Conservation (phyloP, 257 asterid genomes). For the Solanum piurae region DNA sequence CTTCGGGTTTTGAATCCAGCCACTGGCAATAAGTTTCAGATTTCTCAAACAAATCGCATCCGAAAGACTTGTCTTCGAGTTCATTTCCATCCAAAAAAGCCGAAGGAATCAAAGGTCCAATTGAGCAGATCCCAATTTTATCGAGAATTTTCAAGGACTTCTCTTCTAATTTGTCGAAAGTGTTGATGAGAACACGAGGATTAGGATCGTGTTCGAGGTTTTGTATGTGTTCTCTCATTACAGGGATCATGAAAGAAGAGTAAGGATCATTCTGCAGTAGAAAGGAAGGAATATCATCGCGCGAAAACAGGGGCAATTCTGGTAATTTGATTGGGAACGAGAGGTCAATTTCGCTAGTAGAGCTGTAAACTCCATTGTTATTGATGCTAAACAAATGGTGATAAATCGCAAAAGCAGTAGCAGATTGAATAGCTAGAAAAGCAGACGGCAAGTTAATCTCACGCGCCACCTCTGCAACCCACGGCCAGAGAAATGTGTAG, state of each 20-base stretch:
- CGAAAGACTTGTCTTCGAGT: slow-evolving; percentile 8
- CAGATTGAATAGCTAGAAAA: slow-evolving; percentile 61
- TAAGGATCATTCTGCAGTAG: slow-evolving; percentile 1
- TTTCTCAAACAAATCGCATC: slow-evolving; percentile 29
- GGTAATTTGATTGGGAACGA: slow-evolving; percentile 26
- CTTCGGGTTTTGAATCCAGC: slow-evolving; percentile 18
- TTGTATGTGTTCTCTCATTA: slow-evolving; percentile 37
- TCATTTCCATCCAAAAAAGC: slow-evolving; percentile 19
- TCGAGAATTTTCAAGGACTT: slow-evolving; percentile 7
- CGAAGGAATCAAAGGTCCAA: slow-evolving; percentile 53
- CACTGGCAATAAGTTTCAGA: slow-evolving; percentile 23
- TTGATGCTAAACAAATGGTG: slow-evolving; percentile 44
- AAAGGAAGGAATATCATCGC: slow-evolving; percentile 47
- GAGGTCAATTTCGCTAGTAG: not conserved
- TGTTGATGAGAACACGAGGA: slow-evolving; percentile 40
- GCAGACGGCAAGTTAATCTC: slow-evolving; percentile 35
- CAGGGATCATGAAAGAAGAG: slow-evolving; percentile 4
- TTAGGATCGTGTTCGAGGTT: slow-evolving; percentile 11
- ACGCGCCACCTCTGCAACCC: slow-evolving; percentile 48
- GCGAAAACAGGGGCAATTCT: slow-evolving; percentile 25
- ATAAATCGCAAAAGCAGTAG: slow-evolving; percentile 40
- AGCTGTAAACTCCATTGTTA: slow-evolving; percentile 8
- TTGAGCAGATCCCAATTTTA: not conserved
- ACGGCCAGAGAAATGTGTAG: slow-evolving; percentile 43
- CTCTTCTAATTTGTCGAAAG: slow-evolving; percentile 30